Conservation (phyloP, 257 asterid genomes). For the Solanum phureja region DNA sequence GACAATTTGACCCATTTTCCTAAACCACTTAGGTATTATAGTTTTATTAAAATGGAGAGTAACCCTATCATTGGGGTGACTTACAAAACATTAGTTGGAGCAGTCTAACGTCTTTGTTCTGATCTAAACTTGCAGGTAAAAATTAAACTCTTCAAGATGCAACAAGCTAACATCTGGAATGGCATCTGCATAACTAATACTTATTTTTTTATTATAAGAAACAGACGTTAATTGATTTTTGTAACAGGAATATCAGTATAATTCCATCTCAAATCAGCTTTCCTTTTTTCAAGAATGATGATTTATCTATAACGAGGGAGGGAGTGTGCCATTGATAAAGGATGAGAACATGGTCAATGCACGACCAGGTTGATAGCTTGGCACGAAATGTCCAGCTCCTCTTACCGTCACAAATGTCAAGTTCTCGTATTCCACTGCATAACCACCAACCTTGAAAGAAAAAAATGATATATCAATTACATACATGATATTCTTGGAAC, state of each 20-base stretch:
- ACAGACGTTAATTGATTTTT: neutral
- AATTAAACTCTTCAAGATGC: neutral
- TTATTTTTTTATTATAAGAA: neutral
- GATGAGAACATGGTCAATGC: slow-evolving; percentile 34
- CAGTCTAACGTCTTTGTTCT: neutral
- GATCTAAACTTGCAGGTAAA: neutral
- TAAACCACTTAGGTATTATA: neutral
- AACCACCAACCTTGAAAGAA: neutral
- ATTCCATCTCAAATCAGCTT: neutral
- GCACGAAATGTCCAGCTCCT: neutral
- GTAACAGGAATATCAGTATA: neutral
- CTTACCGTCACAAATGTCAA: neutral
- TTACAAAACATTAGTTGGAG: too few species aligned
- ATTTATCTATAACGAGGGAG: slow-evolving; percentile 6
- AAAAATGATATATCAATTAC: too few species aligned
- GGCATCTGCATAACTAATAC: neutral
- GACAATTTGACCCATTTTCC: neutral
- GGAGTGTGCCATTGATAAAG: slow-evolving; percentile 42
- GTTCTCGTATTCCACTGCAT: neutral
- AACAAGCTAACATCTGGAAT: neutral
- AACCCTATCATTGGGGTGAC: neutral
- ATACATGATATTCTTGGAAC: neutral
- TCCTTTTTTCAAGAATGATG: neutral
- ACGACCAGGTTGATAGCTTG: slow-evolving; percentile 3
- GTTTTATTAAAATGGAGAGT: neutral